phyloP scores from a whole-genome alignment of 345 rosid genomes.

The Moricandia moricandioides region DNA sequence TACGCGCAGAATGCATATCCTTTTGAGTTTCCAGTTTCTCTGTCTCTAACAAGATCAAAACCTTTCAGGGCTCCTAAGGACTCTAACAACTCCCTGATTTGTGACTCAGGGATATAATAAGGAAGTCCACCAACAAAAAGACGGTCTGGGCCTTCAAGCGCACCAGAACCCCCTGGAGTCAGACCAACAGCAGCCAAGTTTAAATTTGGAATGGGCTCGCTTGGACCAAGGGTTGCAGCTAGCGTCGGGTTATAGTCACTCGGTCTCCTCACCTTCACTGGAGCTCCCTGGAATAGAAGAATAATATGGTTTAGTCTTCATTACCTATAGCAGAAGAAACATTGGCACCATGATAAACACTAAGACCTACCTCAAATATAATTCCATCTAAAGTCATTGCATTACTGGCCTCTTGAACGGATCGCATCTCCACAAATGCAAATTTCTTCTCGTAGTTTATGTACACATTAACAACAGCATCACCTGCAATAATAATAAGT shows the following conservation, averaged over 20 bases:
- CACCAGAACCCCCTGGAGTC: conserved; percentile 43
- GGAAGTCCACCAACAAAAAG: conserved; percentile 88
- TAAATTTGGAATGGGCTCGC: conserved; percentile 48
- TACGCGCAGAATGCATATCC: conserved; percentile 85
- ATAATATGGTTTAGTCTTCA: not conserved
- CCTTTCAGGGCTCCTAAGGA: conserved; percentile 80
- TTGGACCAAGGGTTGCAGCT: conserved; percentile 55
- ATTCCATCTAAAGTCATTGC: conserved; percentile 49
- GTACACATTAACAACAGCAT: conserved; percentile 49
- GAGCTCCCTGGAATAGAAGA: conserved; percentile 39
- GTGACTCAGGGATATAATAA: conserved; percentile 75
- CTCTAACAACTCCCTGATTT: conserved; percentile 76
- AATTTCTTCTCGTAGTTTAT: conserved; percentile 47
- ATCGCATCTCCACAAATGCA: conserved; percentile 50
- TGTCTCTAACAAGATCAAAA: conserved; percentile 82
- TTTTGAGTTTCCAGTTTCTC: conserved; percentile 85
- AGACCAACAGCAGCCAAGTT: conserved; percentile 56
- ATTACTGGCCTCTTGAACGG: conserved; percentile 47
- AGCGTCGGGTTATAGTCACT: conserved; percentile 54
- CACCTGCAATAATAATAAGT: conserved; percentile 31
- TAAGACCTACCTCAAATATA: conserved; percentile 37
- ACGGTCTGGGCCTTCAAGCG: conserved; percentile 87
- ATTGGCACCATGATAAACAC: not conserved
- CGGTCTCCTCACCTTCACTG: conserved; percentile 55
- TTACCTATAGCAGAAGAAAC: not conserved